Conservation (phyloP, 2,329 filamentous ascomycete genomes). For the Nothomitra cinnamomea region DNA sequence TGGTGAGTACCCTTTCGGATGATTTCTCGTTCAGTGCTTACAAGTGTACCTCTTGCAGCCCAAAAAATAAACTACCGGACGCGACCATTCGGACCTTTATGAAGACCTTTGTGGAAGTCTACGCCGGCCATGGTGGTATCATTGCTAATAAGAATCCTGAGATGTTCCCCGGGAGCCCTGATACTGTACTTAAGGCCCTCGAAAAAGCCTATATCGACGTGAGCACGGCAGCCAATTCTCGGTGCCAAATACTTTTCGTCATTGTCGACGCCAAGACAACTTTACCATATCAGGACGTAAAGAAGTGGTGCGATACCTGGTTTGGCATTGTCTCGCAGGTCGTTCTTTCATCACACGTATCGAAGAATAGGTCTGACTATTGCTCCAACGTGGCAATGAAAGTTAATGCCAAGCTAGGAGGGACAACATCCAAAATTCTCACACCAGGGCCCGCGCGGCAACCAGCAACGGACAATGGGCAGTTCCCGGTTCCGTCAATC, state of each 20-base stretch:
- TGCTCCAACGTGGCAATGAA: slow-evolving; percentile 93
- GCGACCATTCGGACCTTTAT: slow-evolving; percentile 34
- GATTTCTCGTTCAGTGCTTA: not conserved
- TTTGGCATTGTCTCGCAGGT: slow-evolving; percentile 26
- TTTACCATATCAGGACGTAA: slow-evolving; percentile 65
- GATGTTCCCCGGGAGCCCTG: too few species aligned
- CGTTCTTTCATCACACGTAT: slow-evolving; percentile 52
- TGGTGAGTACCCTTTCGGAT: slow-evolving; percentile 20
- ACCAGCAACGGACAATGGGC: slow-evolving; percentile 14
- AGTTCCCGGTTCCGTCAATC: slow-evolving; percentile 46
- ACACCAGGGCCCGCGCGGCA: not conserved
- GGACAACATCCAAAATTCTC: slow-evolving; percentile 41
- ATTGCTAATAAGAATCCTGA: slow-evolving; percentile 31
- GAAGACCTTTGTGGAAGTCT: slow-evolving; percentile 42
- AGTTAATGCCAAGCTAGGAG: slow-evolving; percentile 88
- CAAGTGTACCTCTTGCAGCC: not conserved
- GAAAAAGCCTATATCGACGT: not conserved
- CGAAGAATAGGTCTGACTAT: slow-evolving; percentile 61
- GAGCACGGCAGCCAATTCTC: slow-evolving; percentile 24
- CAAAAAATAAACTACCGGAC: slow-evolving; percentile 17
- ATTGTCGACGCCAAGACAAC: slow-evolving; percentile 56
- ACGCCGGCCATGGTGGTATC: slow-evolving; percentile 42
- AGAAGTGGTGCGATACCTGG: slow-evolving; percentile 46
- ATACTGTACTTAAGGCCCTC: not conserved
- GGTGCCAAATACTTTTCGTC: slow-evolving; percentile 65